Evolutionary conservation across 2,329 filamentous ascomycete genomes (phyloP), one percentile per base, ranked within the genome.

Genomic region (Alternaria brassicicola): DNA sequence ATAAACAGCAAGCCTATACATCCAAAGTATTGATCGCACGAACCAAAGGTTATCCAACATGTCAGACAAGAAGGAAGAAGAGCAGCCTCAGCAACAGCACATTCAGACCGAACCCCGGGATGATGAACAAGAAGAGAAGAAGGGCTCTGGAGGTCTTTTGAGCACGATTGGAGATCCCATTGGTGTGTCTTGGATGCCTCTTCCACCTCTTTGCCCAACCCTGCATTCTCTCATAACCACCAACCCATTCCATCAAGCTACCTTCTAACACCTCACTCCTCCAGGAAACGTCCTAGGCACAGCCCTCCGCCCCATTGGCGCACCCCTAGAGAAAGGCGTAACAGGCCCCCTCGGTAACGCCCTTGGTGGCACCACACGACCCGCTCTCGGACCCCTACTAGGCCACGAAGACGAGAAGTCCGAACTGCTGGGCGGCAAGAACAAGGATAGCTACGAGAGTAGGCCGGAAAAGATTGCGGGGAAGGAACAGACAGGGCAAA

Each of bases 241-340:
- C 30, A 46, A 15, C 17, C 28, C 51, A 33, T n/a, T n/a, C n/a
- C n/a, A n/a, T n/a, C n/a, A n/a, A n/a, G n/a, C n/a, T n/a, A n/a
- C 19, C 6, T 35, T 15, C 19, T 9, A 13, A 4, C n/a, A 28
- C 15, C 41, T 21, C 17, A 6, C 17, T 10, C 17, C 17, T 19
- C 21, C 51, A 76, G 77, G 77, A 55, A 74, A 73, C 47, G 77
- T 68, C 53, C 75, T 79, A 10, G 64, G 67, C 59, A 78, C 71
- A 4, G 76, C 64, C 30, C 75, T 79, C 47, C 72, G 73, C 57
- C 78, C 77, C 55, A 64, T 79, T 55, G 78, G 78, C 64, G 72
- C 70, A 0, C 73, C 73, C 19, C 66, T 79, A 21, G 75, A 75
- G 55, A 75, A 73, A 59, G 64, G 62, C 42, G 55, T 78, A 7